A percentile compares a stretch with the other conserved stretches of the same genome.
phyloP scores from a whole-genome alignment of 139 green algal genomes.

The Coelastrella sp. region DNA sequence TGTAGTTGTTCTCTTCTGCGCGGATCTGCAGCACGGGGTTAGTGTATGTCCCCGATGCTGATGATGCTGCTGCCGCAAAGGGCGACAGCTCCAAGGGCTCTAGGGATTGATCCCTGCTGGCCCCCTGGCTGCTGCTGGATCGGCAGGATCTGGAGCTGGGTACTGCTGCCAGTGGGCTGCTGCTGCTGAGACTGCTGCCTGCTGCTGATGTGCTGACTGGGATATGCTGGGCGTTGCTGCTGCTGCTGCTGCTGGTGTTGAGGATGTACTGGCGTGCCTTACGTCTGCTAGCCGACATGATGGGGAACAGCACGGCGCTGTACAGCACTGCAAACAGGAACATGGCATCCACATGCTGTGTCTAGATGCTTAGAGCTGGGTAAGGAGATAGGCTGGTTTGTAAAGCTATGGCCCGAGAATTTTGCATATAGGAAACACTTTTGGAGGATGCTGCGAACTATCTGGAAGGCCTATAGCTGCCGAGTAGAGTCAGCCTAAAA shows the following conservation, averaged over 20 bases:
- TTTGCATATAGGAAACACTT: no score
- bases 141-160: background rate
- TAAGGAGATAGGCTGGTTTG: no score
- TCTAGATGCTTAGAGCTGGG: no score
- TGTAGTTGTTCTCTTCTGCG: no score
- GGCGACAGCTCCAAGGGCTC: background rate
- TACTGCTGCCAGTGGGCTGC: background rate
- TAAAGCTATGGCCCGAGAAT: no score
- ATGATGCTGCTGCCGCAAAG: no score
- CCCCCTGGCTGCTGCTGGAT: background rate
- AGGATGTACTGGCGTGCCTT: background rate
- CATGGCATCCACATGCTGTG: background rate
- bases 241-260: background rate
- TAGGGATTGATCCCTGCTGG: background rate
- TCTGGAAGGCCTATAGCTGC: no score
- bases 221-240: background rate
- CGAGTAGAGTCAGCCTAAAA: no score
- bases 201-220: no score
- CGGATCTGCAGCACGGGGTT: no score
- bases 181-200: background rate
- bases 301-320: background rate
- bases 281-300: background rate
- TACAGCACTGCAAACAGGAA: constrained; percentile 26
- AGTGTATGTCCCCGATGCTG: background rate
- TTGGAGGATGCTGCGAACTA: no score